phyloP scores from a whole-genome alignment of 2,329 filamentous ascomycete genomes.

The Coniochaeta sp. region DNA sequence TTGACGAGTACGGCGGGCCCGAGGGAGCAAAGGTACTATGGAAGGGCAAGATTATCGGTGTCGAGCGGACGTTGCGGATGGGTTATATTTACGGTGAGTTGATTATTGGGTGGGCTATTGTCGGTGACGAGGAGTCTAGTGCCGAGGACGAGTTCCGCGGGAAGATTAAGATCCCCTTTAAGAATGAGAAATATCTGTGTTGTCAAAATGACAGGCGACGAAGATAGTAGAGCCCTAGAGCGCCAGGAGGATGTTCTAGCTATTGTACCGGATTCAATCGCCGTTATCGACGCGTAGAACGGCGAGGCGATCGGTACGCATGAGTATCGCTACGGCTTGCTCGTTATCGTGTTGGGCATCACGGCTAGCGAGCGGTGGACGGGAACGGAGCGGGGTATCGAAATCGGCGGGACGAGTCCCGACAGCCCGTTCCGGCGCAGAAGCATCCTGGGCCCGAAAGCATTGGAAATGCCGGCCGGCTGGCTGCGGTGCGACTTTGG shows the following conservation, averaged over 20 bases:
- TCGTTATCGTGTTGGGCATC: constrained; percentile 42
- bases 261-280: constrained; percentile 50
- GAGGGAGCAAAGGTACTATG: constrained; percentile 50
- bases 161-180: constrained; percentile 59
- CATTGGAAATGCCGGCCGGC: no score
- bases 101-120: constrained; percentile 40
- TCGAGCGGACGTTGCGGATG: constrained; percentile 47
- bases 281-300: constrained; percentile 47
- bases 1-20: constrained; percentile 49
- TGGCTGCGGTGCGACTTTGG: no score
- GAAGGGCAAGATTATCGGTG: constrained; percentile 56
- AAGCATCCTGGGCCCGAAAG: no score
- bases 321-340: constrained; percentile 47
- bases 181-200: constrained; percentile 69
- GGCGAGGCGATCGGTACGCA: constrained; percentile 50
- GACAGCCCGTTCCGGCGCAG: no score
- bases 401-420: constrained; percentile 46
- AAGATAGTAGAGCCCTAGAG: constrained; percentile 24
- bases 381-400: constrained; percentile 34
- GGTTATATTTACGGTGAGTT: constrained; percentile 55
- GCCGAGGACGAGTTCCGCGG: constrained; percentile 27
- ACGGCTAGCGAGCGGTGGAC: constrained; percentile 38
- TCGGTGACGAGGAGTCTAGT: constrained; percentile 8
- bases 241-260: constrained; percentile 37
- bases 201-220: constrained; percentile 19